Evolutionary conservation across 2,329 filamentous ascomycete genomes (phyloP), one percentile per base, ranked within the genome.

Genomic region (Aspergillus calidoustus): DNA sequence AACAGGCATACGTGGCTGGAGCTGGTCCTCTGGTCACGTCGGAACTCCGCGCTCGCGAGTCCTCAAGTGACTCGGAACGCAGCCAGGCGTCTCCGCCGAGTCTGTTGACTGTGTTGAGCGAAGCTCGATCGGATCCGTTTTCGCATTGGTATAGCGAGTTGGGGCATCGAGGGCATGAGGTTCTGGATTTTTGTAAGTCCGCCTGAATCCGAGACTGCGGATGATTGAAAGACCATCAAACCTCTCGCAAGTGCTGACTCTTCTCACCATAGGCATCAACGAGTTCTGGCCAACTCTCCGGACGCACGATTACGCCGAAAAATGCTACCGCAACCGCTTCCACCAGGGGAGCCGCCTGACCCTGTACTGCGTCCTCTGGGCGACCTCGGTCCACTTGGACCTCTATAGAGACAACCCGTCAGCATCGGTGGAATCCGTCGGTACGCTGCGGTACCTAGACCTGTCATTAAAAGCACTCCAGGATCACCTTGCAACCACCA

Each of bases 121-220:
- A 28, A 17, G 31, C 51, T 19, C 51, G 51, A 11, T 19, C 51
- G 38, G 51, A 53, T 53, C 51, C 51, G 6, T 53, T 53, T 22
- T 53, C 51, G 15, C 31, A 15, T 2, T 53, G 51, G 51, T 25
- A 53, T 53, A 17, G 8, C 19, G 30, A 53, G 17, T 22, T 53
- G 31, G 51, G 51, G 23, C 13, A 53, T n/a, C 51, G 51, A 22
- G 51, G 51, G 3, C 19, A 53, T 38, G 51, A 53, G 23, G 51
- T 53, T 23, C 22, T 53, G 30, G 51, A 53, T 43, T 53, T 22
- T n/a, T 53, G 51, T 53, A 34, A 53, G 51, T 53, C n/a, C 15
- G 28, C 30, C 28, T 34, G 7, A 41, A 9, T 34, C 31, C 7
- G 31, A 34, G 22, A 51, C 7, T 17, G 11, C 44, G 11, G 15